Base-by-base conservation (phyloP, 495 filamentous ascomycete genomes). In the Tetracladium setigerum region DNA sequence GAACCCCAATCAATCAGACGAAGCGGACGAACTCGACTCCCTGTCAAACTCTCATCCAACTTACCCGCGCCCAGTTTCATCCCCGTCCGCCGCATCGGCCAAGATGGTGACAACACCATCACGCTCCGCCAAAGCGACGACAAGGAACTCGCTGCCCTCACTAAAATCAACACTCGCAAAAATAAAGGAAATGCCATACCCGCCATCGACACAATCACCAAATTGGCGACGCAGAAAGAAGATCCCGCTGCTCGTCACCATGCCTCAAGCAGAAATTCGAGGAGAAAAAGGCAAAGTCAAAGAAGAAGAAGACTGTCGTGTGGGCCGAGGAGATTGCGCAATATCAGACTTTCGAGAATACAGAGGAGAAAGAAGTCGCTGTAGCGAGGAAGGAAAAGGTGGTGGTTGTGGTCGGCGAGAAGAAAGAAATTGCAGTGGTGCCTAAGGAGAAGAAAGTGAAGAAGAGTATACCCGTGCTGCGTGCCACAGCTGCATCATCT, bases 101-200 rank as follows among this genome's bases (percentile, higher is more conserved):
- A 53, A 45, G 54, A 61, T 48, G 54, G 34, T 30, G 54, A 56
- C 31, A 55, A 44, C n/a, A 57, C 49, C 55, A 62, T 46, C 51
- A 67, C 37, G 53, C 58, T 59, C 58, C 61, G 42, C 63, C 34
- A 46, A 38, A 55, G 55, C 39, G 72, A 76, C 36, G 73, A 74
- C 30, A 75, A 76, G 53, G 71, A 75, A 41, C 53, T 77, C 11
- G 68, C 67, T 4, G 55, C 67, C 14, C 38, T 73, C 13, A 78
- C 74, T 0, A 46, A 67, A 8, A 53, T 56, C 38, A 80, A 80
- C 54, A 80, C 75, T 1, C 67, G 73, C 30, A 76, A 73, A 54
- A 80, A 80, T 59, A 78, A 78, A 58, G 70, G 59, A 41, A 62
- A 56, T 41, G 53, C 67, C 0, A 42, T 65, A 2, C 54, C 38